Conservation (phyloP, 495 filamentous ascomycete genomes). For the Annulohypoxylon maeteangense region DNA sequence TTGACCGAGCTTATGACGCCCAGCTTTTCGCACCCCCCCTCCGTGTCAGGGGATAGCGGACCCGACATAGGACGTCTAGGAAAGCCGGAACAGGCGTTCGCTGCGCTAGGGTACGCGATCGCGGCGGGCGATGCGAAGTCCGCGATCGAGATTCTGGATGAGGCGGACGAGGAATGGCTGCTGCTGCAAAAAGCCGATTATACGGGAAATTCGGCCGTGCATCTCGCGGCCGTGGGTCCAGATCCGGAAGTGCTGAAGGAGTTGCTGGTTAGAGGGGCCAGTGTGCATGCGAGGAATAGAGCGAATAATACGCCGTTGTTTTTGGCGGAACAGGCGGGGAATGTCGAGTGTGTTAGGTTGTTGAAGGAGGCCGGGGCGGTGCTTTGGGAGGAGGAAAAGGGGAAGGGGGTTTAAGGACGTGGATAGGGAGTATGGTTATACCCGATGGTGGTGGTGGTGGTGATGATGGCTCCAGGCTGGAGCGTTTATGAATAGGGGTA, state of each 20-base stretch:
- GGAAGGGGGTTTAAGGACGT: background rate
- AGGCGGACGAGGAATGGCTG: constrained; percentile 64
- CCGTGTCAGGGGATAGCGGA: constrained; percentile 50
- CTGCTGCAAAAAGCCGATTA: constrained; percentile 85
- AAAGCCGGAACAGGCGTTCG: constrained; percentile 65
- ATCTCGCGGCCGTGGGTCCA: constrained; percentile 65
- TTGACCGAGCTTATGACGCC: constrained; percentile 75
- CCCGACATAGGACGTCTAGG: constrained; percentile 54
- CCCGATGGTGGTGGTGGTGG: background rate
- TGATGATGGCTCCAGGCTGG: too few species aligned
- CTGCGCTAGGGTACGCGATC: constrained; percentile 84
- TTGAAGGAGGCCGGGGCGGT: constrained; percentile 77
- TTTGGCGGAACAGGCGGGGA: constrained; percentile 69
- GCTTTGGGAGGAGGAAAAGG: constrained; percentile 54
- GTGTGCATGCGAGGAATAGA: constrained; percentile 85
- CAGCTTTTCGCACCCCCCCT: constrained; percentile 73
- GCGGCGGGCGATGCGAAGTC: constrained; percentile 73
- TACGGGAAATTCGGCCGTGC: constrained; percentile 85
- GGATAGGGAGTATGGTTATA: background rate
- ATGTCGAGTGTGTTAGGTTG: constrained; percentile 69
- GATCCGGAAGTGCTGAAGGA: constrained; percentile 70
- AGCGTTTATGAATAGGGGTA: background rate
- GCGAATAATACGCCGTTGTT: constrained; percentile 85
- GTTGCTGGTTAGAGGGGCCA: constrained; percentile 80
- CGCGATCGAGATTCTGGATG: constrained; percentile 72